A percentile compares a stretch with the other conserved stretches of the same genome.
Evolutionary conservation across 164 flowering plant genomes (phyloP).

Genomic region (Tinospora cordifolia): DNA sequence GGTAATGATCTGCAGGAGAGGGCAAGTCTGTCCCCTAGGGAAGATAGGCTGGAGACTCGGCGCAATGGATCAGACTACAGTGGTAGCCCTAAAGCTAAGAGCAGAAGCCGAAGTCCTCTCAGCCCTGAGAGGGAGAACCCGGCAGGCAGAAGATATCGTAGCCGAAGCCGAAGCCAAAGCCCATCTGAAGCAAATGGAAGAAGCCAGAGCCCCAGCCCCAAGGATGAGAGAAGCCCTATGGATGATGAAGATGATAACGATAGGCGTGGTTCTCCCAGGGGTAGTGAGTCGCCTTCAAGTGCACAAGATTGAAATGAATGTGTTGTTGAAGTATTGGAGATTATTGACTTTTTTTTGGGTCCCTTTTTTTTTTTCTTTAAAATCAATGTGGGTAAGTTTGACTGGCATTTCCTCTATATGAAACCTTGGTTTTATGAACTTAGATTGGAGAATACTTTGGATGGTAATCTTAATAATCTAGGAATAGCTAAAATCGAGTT

Average conservation of each 20-base stretch:
- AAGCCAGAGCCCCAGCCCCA: constrained; percentile 26
- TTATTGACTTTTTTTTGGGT: no score
- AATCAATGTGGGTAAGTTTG: not conserved
- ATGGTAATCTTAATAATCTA: not conserved
- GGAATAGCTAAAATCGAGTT: not conserved
- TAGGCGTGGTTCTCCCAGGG: constrained; percentile 23
- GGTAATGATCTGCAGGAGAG: constrained; percentile 33
- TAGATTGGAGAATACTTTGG: not conserved
- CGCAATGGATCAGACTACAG: constrained; percentile 50
- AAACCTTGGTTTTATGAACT: not conserved
- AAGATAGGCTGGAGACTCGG: constrained; percentile 14
- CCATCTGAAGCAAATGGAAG: not conserved
- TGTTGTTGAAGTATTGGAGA: not conserved
- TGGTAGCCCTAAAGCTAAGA: constrained; percentile 44
- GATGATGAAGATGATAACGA: constrained; percentile 32
- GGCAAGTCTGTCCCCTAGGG: constrained; percentile 39
- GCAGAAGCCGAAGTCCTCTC: constrained; percentile 42
- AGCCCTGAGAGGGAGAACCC: constrained; percentile 27
- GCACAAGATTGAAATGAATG: constrained; percentile 5
- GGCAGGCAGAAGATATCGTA: constrained; percentile 18
- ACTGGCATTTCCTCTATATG: not conserved
- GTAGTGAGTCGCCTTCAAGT: constrained; percentile 14
- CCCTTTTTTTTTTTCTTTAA: not conserved
- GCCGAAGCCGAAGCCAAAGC: constrained; percentile 23
- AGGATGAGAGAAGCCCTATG: constrained; percentile 37